Percentiles rank a stretch among this genome's conserved stretches.
Evolutionary conservation across 805 yeast species (phyloP).

Genomic region (Kazachstania martiniae): DNA sequence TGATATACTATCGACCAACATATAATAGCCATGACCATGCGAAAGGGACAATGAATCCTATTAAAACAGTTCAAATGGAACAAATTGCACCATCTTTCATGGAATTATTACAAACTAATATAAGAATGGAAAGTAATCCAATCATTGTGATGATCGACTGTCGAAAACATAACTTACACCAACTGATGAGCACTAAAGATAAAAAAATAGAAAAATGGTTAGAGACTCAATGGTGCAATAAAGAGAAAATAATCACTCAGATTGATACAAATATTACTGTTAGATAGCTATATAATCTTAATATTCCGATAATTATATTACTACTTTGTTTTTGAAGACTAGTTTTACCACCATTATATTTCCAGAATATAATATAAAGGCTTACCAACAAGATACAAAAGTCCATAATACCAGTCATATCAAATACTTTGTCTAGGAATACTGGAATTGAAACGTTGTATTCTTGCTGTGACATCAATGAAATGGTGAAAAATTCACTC

Average conservation of each 20-base stretch:
- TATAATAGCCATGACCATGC: slow-evolving; percentile 15
- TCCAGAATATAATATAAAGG: no score
- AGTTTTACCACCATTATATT: no score
- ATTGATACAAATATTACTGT: slow-evolving; percentile 28
- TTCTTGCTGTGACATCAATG: no score
- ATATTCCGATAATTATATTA: no score
- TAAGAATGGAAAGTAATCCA: slow-evolving; percentile 8
- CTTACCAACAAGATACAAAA: no score
- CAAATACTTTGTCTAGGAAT: no score
- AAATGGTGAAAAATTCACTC: no score
- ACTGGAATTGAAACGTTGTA: no score
- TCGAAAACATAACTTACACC: slow-evolving; percentile 32
- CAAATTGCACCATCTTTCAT: slow-evolving; percentile 26
- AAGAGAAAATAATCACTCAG: slow-evolving; percentile 42
- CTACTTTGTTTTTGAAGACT: no score
- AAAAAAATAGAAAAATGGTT: slow-evolving; percentile 62
- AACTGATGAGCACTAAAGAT: slow-evolving; percentile 42
- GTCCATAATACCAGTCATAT: no score
- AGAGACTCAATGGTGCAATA: slow-evolving; percentile 61
- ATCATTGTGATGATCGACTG: slow-evolving; percentile 38
- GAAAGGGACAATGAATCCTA: slow-evolving; percentile 10
- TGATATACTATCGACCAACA: slow-evolving; percentile 29
- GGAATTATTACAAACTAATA: slow-evolving; percentile 9
- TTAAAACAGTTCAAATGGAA: slow-evolving; percentile 21
- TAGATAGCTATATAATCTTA: no score